A percentile compares a stretch with the other conserved stretches of the same genome.
phyloP scores from a whole-genome alignment of 495 filamentous ascomycete species.

The Letharia columbiana region DNA sequence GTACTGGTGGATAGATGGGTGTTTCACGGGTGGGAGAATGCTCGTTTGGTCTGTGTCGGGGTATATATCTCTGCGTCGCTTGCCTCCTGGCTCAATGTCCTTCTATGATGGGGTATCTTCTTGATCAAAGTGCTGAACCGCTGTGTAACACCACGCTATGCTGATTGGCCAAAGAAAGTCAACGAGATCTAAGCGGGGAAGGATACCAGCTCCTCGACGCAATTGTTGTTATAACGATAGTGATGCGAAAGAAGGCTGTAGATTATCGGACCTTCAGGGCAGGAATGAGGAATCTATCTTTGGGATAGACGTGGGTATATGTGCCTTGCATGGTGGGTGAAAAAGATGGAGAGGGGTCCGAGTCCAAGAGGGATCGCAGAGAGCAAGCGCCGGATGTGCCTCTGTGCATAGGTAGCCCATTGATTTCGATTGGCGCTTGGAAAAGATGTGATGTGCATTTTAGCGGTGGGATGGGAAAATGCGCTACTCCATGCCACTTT shows the following conservation, averaged over 20 bases:
- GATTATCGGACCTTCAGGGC: constrained; percentile 3
- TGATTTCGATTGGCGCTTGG: constrained; percentile 19
- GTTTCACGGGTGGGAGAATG: background rate
- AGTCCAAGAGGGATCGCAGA: constrained; percentile 5
- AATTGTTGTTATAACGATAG: constrained; percentile 12
- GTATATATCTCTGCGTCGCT: constrained; percentile 5
- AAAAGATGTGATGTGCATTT: constrained; percentile 14
- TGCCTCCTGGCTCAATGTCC: background rate
- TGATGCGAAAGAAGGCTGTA: constrained; percentile 5
- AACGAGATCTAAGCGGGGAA: background rate
- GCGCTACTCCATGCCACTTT: background rate
- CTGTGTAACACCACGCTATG: constrained; percentile 15
- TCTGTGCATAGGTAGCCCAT: constrained; percentile 4
- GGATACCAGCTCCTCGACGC: constrained; percentile 20
- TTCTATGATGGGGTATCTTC: constrained; percentile 12
- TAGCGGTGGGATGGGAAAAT: background rate
- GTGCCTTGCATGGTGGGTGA: constrained; percentile 11
- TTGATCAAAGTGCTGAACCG: constrained; percentile 2
- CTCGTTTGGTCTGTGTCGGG: background rate
- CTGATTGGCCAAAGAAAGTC: constrained; percentile 1
- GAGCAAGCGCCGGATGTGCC: constrained; percentile 2
- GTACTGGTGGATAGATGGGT: background rate
- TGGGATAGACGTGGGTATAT: constrained; percentile 18
- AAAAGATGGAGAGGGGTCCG: background rate
- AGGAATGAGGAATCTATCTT: constrained; percentile 9